Base-by-base conservation (phyloP, 176 grass and related monocot genomes). In the Thalia dealbata region DNA sequence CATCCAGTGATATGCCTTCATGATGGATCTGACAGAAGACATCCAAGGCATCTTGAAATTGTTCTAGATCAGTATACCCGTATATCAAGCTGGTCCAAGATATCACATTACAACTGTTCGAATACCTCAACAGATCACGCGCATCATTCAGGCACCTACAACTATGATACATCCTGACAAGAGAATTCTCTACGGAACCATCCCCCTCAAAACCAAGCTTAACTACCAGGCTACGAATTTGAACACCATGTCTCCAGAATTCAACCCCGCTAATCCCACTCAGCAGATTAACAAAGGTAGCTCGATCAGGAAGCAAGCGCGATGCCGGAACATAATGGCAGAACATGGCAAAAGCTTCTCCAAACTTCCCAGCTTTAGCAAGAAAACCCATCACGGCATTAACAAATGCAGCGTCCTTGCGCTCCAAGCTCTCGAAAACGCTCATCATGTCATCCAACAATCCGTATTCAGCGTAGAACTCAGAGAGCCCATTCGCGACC, bases 61-160 rank as follows among this genome's bases (percentile, higher is more conserved):
- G 29, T 38, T n/a, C 50, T 24, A n/a, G 50, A 21, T 56, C 46
- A 35, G 71, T 16, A 23, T 58, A 58, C 10, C 51, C 71, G 21
- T 56, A 21, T n/a, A 73, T 56, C 51, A 73, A 58, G 29, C 71
- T 73, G 71, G 71, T 73, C 71, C 71, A 73, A 58, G 71, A 58
- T 32, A 73, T 52, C 51, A 58, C 51, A 46, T 55, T 73, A 50
- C 9, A 24, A 50, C 71, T 73, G 29, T n/a, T 55, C 2, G 71
- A 73, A 56, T 35, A 56, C 32, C 3, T 3, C 29, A 73, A 73
- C 71, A 73, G 5, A 58, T 73, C 51, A 58, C 32, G 30, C 3
- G 51, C 71, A 35, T 56, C 71, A 56, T 73, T 16, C 10, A 16
- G 14, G 38, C 27, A 73, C 14, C 71, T 25, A 56, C 51, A 73